phyloP scores from a whole-genome alignment of 495 filamentous ascomycete genomes.

The Neurospora pannonica region DNA sequence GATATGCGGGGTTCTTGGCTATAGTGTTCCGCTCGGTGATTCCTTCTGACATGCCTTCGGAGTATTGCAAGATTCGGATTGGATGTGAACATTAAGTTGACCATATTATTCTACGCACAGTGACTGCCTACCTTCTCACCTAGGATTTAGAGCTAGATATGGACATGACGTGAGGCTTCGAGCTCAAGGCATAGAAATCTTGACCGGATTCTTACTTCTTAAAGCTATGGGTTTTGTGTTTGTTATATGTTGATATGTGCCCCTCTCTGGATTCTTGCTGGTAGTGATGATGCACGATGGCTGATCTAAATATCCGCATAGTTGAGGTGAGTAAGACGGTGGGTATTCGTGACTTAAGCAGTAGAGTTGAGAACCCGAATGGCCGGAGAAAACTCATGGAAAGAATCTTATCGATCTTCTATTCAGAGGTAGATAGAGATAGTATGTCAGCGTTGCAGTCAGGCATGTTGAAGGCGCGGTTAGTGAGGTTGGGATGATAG shows the following conservation, averaged over 20 bases:
- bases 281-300: too few relatives aligned
- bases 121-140: not conserved
- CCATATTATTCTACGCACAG: not conserved
- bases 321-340: not conserved
- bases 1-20: too few relatives aligned
- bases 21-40: too few relatives aligned
- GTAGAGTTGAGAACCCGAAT: too few relatives aligned
- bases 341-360: not conserved
- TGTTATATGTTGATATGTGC: too few relatives aligned
- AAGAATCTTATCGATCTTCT: not conserved
- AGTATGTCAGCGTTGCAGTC: not conserved
- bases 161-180: not conserved
- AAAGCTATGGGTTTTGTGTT: too few relatives aligned
- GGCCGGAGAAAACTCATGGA: too few relatives aligned
- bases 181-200: too few relatives aligned
- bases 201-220: too few relatives aligned
- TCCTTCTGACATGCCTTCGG: not conserved
- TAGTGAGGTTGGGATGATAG: not conserved
- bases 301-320: not conserved
- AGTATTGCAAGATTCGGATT: not conserved
- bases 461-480: not conserved
- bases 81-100: not conserved
- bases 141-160: not conserved
- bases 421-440: not conserved
- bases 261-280: too few relatives aligned